phyloP scores from a whole-genome alignment of 192 early-diverging fungal species.

The Pecoramyces ruminantium region DNA sequence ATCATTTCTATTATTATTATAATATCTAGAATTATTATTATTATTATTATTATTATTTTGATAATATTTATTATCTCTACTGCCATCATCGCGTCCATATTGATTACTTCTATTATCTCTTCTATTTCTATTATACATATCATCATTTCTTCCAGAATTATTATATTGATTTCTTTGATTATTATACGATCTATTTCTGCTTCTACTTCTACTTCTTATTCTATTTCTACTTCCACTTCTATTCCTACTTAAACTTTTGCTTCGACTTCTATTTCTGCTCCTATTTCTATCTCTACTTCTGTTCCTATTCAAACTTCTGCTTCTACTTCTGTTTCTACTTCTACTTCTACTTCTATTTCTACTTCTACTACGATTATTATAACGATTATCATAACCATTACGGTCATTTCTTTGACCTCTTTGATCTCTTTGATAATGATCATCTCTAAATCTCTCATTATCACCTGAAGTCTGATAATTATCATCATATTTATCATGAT shows the following conservation, averaged over 20 bases:
- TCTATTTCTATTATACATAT: background rate
- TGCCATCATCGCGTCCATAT: background rate
- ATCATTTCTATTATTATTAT: background rate
- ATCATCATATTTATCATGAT: background rate
- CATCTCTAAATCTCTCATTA: background rate
- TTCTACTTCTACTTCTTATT: background rate
- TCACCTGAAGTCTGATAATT: background rate
- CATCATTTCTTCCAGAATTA: background rate
- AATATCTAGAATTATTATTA: background rate
- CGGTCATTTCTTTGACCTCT: background rate
- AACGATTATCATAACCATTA: background rate
- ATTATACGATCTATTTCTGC: background rate
- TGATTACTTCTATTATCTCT: background rate
- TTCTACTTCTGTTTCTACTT: background rate
- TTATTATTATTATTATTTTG: background rate
- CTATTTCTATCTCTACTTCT: background rate
- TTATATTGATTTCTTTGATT: background rate
- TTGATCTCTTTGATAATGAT: background rate
- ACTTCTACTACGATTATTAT: background rate
- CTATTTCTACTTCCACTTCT: background rate
- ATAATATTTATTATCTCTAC: background rate
- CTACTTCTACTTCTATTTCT: background rate
- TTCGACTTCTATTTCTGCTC: background rate
- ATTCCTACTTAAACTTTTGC: background rate
- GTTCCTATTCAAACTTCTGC: background rate